Evolutionary conservation across 495 filamentous ascomycete species (phyloP), one percentile per base, ranked within the genome.

Genomic region (Trichodelitschia bisporula): DNA sequence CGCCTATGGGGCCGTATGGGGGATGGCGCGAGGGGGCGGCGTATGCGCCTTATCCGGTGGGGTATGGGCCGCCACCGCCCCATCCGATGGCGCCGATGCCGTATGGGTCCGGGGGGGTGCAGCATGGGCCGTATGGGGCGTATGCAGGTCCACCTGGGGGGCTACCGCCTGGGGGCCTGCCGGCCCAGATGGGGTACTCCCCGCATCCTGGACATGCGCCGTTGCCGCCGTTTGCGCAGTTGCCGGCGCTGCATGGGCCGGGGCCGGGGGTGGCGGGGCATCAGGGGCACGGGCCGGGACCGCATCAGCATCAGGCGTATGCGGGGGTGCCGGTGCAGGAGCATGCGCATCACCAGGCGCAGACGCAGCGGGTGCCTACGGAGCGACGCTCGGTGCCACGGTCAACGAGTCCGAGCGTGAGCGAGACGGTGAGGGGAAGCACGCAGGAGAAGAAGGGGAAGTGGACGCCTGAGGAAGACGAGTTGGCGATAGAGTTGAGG

Each of bases 391-490:
- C n/a, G n/a, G n/a, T n/a, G n/a, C n/a, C n/a, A n/a, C n/a, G n/a
- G n/a, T n/a, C n/a, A n/a, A n/a, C n/a, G n/a, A n/a, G n/a, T n/a
- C n/a, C n/a, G n/a, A n/a, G n/a, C 21, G 21, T 6, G 21, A n/a
- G 6, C 6, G 21, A n/a, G 6, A 24, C n/a, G 21, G 21, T 24
- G 6, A 24, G 21, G 6, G 21, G n/a, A n/a, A n/a, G 6, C 6
- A 6, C 21, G 21, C 21, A 6, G 6, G 93, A 91, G 55, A 90
- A 78, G 50, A 83, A 91, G 47, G 84, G 75, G 44, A 93, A 95
- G 53, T 97, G 86, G 86, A 82, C 73, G 21, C 58, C 71, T 1
- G 77, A 92, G 25, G 86, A 97, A 51, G 79, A 93, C 46, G 69
- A 71, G 24, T 43, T 82, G 30, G 90, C 90, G 47, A 90, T 91